Conservation (phyloP, 768 basidiomycete species). For the Serendipita sp. region DNA sequence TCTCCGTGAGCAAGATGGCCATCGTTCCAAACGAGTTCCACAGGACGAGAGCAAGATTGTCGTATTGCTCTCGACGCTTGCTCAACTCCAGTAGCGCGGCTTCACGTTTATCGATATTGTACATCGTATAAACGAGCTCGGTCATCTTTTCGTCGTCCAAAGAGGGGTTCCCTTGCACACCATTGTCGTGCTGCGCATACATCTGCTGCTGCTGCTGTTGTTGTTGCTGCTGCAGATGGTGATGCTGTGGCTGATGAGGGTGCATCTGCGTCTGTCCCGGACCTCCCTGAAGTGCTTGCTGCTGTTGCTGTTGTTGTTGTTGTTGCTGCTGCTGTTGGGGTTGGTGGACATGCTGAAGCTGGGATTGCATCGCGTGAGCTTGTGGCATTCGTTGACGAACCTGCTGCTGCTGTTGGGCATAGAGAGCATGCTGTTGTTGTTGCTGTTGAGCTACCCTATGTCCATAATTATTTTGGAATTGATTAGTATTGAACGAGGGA, state of each 20-base stretch:
- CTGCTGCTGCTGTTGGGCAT: not conserved
- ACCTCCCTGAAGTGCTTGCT: not conserved
- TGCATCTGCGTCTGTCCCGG: not conserved
- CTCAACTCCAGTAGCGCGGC: slow-evolving; percentile 84
- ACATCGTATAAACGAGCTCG: slow-evolving; percentile 22
- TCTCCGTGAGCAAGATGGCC: slow-evolving; percentile 88
- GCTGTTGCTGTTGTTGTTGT: not conserved
- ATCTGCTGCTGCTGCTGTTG: slow-evolving; percentile 4
- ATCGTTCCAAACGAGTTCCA: slow-evolving; percentile 99
- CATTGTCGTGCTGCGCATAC: not conserved
- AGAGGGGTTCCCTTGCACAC: not conserved
- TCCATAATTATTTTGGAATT: slow-evolving; percentile 3
- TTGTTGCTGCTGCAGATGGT: not conserved
- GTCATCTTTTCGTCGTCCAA: slow-evolving; percentile 7
- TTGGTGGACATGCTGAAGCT: not conserved
- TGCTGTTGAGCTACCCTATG: not conserved
- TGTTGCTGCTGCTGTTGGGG: not conserved
- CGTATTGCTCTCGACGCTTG: slow-evolving; percentile 98
- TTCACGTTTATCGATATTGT: slow-evolving; percentile 46
- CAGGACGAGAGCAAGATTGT: slow-evolving; percentile 89
- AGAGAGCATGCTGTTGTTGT: not conserved
- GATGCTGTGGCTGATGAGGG: not conserved
- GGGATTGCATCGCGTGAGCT: not conserved
- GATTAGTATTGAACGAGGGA: not conserved
- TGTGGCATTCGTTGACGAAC: not conserved